Base-by-base conservation (phyloP, 129 eudicot species). In the Tanacetum coccineum region DNA sequence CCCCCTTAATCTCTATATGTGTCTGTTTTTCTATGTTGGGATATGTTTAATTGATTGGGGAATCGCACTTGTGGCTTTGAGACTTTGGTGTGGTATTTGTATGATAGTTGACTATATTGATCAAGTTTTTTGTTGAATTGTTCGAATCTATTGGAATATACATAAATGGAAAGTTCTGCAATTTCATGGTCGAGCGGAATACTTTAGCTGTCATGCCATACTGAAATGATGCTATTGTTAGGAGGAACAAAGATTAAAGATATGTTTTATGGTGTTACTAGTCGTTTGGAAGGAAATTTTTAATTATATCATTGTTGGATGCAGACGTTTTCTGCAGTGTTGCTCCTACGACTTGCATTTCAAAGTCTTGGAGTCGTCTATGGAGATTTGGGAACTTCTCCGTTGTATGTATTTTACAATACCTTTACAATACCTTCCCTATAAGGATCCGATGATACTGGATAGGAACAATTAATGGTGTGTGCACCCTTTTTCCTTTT, bases 351-450 rank as follows among this genome's bases (percentile, higher is more conserved):
- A 56, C 83, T 93, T 53, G 85, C 98, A 11, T 93, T 82, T 70
- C 98, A 93, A 71, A 93, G 98, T 72, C 91, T 93, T 60, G 98
- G 98, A 66, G 96, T 93, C 54, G 98, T 93, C 13, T 93, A 93
- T 73, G 98, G 98, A 63, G 98, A 93, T 76, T 79, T 93, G 81
- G 98, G 98, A 70, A 93, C 98, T 55, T 93, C 98, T 77, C 98
- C 98, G 1, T 80, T 93, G 71, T 93, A 93, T 77, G 98, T 93
- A 15, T 93, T 93, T 72, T 84, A 93, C 83, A 93, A 88, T 73
- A 86, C 95, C 46, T 93, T 93, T 54, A 93, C 83, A 93, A 88
- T 73, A 86, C 95, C 46, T 93, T 93, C 49, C 96, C 98, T 2
- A 76, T n/a, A 73, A 39, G 89, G 87, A 57, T 72, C 89, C 65